Evolutionary conservation across 2,329 filamentous ascomycete species (phyloP), one percentile per base, ranked within the genome.

Genomic region (Fusarium sp.): DNA sequence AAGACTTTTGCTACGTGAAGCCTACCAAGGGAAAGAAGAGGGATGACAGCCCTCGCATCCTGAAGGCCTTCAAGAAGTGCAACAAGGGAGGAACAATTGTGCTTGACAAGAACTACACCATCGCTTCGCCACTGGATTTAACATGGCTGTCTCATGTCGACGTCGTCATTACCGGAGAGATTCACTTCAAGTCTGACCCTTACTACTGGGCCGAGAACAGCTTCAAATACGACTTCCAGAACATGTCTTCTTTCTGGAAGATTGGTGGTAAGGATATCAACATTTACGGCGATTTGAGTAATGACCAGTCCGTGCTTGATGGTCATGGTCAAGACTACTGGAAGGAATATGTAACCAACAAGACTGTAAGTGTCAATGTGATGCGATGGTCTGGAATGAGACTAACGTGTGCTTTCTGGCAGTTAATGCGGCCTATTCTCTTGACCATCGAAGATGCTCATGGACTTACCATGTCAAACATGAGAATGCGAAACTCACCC

Each of bases 131-230:
- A 0, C 76, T 92, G 34, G 87, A 92, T 71, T 78, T 92, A 70
- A 91, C 88, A 0, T 91, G 90, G 76, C 79, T 92, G 20, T 82
- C 88, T 45, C 81, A 87, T 68, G 83, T 92, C 30, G 90, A 93
- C 76, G 79, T 92, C 7, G 85, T 87, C 81, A 81, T 81, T 60
- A 77, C 76, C 0, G 89, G 88, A 24, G 84, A 84, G 24, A 83
- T 92, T 22, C 81, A 86, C 59, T 92, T 92, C 79, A 87, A 86
- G 58, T 85, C 90, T 53, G 88, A 93, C 75, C 90, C 89, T 3
- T 84, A 88, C 69, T 92, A 92, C 78, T 92, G 91, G 91, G 84
- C 90, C 67, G 83, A 83, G 11, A 84, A 91, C 73, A 83, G 85
- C 44, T 92, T 92, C 82, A 85, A 85, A 58, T 88, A 90, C 27